Conservation (phyloP, 2,329 filamentous ascomycete species). For the Ophiostoma triangulosporum region DNA sequence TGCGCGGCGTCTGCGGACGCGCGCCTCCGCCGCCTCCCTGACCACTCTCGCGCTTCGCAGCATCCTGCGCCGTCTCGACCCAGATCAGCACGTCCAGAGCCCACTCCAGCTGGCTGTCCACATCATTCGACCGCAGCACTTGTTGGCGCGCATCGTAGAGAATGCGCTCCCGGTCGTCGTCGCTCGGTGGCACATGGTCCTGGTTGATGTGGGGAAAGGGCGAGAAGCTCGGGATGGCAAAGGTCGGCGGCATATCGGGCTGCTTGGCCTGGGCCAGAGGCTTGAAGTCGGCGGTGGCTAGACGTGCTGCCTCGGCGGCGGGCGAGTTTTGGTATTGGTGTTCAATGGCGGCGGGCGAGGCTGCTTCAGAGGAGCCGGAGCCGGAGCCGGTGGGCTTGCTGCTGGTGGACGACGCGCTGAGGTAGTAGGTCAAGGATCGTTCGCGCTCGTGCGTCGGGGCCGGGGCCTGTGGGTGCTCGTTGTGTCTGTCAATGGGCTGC, state of each 20-base stretch:
- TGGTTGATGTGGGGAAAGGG: slow-evolving; percentile 80
- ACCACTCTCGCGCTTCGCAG: slow-evolving; percentile 56
- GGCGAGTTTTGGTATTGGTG: neutral
- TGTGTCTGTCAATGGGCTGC: neutral
- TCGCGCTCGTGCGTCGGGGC: slow-evolving; percentile 25
- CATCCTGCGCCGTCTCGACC: slow-evolving; percentile 71
- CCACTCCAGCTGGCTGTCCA: slow-evolving; percentile 94
- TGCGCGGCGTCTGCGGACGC: slow-evolving; percentile 65
- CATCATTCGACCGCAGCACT: slow-evolving; percentile 86
- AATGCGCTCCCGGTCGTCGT: slow-evolving; percentile 86
- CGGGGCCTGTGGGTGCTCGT: neutral
- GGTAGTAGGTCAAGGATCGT: slow-evolving; percentile 28
- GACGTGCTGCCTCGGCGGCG: neutral
- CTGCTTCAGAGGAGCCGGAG: slow-evolving; percentile 10
- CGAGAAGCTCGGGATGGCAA: slow-evolving; percentile 65
- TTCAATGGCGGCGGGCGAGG: slow-evolving; percentile 9
- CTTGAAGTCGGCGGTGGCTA: slow-evolving; percentile 22
- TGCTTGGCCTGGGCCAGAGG: slow-evolving; percentile 27
- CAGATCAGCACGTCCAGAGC: slow-evolving; percentile 83
- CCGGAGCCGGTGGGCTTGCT: slow-evolving; percentile 13
- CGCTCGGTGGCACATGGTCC: slow-evolving; percentile 81
- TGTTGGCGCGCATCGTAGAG: slow-evolving; percentile 71
- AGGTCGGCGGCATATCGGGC: slow-evolving; percentile 24
- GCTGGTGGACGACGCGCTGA: slow-evolving; percentile 15
- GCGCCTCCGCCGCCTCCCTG: slow-evolving; percentile 29